Base-by-base conservation (phyloP, 2,329 filamentous ascomycete genomes). In the Amesomyces nigricolor region DNA sequence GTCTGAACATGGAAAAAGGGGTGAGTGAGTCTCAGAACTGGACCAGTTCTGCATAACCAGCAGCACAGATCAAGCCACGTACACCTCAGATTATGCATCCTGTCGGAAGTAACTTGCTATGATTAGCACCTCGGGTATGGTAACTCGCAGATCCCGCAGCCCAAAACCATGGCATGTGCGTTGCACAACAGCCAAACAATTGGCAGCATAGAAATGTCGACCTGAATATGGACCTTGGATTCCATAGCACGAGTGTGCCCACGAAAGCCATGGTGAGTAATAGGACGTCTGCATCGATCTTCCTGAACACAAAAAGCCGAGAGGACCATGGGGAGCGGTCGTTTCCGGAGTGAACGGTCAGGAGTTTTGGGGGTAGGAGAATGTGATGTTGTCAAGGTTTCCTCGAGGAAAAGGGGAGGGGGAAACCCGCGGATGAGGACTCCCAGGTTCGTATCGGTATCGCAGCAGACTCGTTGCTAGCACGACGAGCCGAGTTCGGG, bases 311-410 rank as follows among this genome's bases (percentile, higher is more conserved):
- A 82, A 89, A 89, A 89, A 63, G 51, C 59, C 59, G 55, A 82
- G 83, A 78, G 79, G 75, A 84, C 85, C 85, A 89, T 77, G 73
- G 82, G 78, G 71, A 74, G 73, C 71, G 73, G 83, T 83, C 81
- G 77, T 80, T 83, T 79, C 88, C 87, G 86, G 87, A 90, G 87
- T 91, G 87, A 88, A 88, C 63, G 84, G 80, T 79, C 85, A 88
- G 84, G 81, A 30, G 37, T 37, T 43, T 37, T 40, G 26, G 39
- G 40, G 26, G n/a, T 9, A 11, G 47, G 38, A 16, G 22, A 26
- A 26, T 5, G 22, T 10, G n/a, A 17, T 11, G 42, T 29, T 2
- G 32, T 13, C 32, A 13, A 9, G 6, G 9, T 11, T 35, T 35
- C 9, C 32, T 35, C 9, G 32, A 35, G 8, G 22, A 26, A 37